Conservation (phyloP, 495 filamentous ascomycete genomes). For the Filosporella fistucella region DNA sequence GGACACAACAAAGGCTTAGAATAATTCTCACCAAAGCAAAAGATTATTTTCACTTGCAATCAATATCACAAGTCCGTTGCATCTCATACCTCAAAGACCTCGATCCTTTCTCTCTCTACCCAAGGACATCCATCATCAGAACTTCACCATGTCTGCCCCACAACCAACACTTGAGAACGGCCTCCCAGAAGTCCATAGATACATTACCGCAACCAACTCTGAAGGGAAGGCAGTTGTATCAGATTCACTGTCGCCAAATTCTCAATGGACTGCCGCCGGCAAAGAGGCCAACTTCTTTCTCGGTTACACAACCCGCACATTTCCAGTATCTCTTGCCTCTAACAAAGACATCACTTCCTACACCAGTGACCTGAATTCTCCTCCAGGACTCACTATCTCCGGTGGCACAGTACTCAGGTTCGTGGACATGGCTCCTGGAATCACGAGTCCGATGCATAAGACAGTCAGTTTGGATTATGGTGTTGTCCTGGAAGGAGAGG, state of each 20-base stretch:
- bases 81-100: too few relatives aligned
- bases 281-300: slow-evolving; percentile 11
- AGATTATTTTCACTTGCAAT: too few relatives aligned
- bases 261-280: slow-evolving; percentile 8
- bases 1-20: too few relatives aligned
- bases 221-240: slow-evolving; percentile 11
- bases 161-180: slow-evolving; percentile 10
- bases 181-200: slow-evolving; percentile 12
- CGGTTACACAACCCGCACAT: slow-evolving; percentile 10
- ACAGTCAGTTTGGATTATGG: slow-evolving; percentile 74
- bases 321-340: slow-evolving; percentile 7
- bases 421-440: slow-evolving; percentile 7
- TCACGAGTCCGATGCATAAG: slow-evolving; percentile 51
- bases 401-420: slow-evolving; percentile 9
- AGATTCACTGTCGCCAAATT: background rate
- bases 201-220: slow-evolving; percentile 12
- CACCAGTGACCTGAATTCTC: slow-evolving; percentile 4
- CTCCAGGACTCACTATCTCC: slow-evolving; percentile 10
- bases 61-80: too few relatives aligned
- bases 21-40: too few relatives aligned
- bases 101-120: too few relatives aligned
- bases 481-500: slow-evolving; percentile 65
- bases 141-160: background rate
- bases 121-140: background rate
- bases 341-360: slow-evolving; percentile 10